Base-by-base conservation (phyloP, 2,329 filamentous ascomycete species). In the Thermoascus crustaceus region DNA sequence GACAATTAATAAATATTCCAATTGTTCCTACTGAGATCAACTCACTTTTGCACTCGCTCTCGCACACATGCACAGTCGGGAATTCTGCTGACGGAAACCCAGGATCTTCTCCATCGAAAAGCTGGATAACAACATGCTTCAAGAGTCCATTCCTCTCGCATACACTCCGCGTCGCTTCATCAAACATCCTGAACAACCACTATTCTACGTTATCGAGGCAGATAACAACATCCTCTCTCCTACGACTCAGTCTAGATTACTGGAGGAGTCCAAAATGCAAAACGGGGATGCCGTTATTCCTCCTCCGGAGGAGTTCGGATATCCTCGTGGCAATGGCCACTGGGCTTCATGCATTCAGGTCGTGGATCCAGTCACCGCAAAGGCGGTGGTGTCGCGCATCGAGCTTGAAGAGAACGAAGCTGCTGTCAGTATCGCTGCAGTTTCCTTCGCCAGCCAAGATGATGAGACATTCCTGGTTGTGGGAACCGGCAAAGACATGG, bases 341-440 rank as follows among this genome's bases (percentile, higher is more conserved):
- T 99, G 91, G 91, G 86, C 91, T 25, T 96, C 89, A 7, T 96
- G 88, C 60, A 88, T 99, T 46, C 87, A 85, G 52, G 76, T 95
- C 13, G 73, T 99, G 11, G 91, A 98, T 52, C 88, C 91, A 0
- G 57, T 89, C 2, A 75, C 69, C 10, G 75, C 82, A 32, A 88
- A 91, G 50, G 61, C 67, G 3, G 80, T 94, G 1, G 60, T 91
- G 4, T 80, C 84, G 44, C 87, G 78, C 1, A 69, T 96, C 26
- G 82, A 96, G 40, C 64, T 98, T 0, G 80, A 82, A 32, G 80
- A 91, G 25, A 96, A 98, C 48, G 88, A 96, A 60, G 85, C 87
- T 11, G 87, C 89, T 16, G 80, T 94, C 38, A 94, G 86, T 54
- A 76, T 87, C 43, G 82, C 84, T 4, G 76, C 85, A 20, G 86